Percentiles rank a stretch among this genome's conserved stretches.
Conservation (phyloP, 768 basidiomycete genomes). For the Neoboletus subvelutipes region DNA sequence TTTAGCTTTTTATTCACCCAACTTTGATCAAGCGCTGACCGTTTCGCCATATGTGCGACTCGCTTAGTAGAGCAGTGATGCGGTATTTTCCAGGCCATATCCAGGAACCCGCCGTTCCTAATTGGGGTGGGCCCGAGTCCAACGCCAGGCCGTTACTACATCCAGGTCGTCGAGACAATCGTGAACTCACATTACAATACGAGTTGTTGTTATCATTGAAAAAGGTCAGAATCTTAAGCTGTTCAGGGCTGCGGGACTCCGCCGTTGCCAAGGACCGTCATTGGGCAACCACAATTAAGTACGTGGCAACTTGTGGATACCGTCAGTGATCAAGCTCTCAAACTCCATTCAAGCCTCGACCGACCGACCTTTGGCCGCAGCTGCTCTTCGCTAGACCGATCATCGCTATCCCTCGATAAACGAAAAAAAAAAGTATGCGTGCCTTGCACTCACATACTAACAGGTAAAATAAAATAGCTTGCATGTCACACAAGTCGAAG, state of each 20-base stretch:
- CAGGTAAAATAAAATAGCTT: no score
- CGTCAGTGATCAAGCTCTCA: background rate
- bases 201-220: background rate
- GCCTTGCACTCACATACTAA: background rate
- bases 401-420: background rate
- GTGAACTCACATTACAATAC: background rate
- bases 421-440: no score
- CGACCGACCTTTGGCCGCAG: background rate
- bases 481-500: background rate
- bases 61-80: no score
- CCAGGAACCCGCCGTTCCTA: background rate
- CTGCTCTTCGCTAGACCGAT: background rate
- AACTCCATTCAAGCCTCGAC: background rate
- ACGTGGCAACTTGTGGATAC: background rate
- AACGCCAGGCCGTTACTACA: background rate
- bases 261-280: background rate
- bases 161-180: background rate
- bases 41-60: no score
- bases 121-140: no score
- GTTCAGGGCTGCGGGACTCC: background rate
- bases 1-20: background rate
- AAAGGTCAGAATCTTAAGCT: background rate
- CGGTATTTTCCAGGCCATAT: background rate
- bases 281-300: background rate
- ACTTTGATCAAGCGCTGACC: background rate